These are phyloP conservation scores for Phlebopus sp. DNA, from an alignment of 1,284 basidiomycete genomes.

Conservation along the genomic window DNA sequence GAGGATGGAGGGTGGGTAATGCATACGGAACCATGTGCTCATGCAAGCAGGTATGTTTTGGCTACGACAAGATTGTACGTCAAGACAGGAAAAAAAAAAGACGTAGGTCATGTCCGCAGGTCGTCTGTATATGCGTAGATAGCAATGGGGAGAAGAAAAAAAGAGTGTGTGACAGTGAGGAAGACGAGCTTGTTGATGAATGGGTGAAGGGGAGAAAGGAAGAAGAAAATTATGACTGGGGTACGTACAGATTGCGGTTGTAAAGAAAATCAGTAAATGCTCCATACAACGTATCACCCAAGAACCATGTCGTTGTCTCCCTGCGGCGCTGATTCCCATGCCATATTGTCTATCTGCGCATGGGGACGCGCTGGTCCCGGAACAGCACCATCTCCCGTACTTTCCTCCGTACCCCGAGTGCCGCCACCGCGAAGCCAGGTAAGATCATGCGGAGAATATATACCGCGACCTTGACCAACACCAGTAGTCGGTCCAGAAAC, in stretches of 20 bases:
- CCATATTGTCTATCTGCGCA: constrained; percentile 21
- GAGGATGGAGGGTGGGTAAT: not conserved
- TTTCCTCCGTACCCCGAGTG: constrained; percentile 20
- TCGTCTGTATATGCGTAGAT: constrained; percentile 13
- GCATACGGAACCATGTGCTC: constrained; percentile 9
- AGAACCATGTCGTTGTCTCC: constrained; percentile 32
- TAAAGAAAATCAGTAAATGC: too few species aligned
- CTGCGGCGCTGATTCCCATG: constrained; percentile 30
- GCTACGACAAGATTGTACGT: constrained; percentile 10
- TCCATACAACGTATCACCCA: constrained; percentile 20
- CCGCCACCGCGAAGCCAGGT: constrained; percentile 25
- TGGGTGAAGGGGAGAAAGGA: too few species aligned
- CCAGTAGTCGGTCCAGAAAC: constrained; percentile 36
- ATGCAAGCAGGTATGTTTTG: constrained; percentile 21
- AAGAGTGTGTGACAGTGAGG: not conserved
- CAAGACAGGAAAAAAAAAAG: not conserved
- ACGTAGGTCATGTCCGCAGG: constrained; percentile 11
- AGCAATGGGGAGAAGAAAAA: constrained; percentile 9
- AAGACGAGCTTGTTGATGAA: not conserved
- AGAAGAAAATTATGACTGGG: too few species aligned
- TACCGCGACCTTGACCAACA: constrained; percentile 26
- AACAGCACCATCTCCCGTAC: constrained; percentile 11
- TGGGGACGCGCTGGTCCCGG: constrained; percentile 20
- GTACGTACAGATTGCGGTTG: too few species aligned
- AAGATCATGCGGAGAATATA: constrained; percentile 28